Evolutionary conservation across 169 alveolate species (phyloP).

Genomic region (Plasmodium gonderi): DNA sequence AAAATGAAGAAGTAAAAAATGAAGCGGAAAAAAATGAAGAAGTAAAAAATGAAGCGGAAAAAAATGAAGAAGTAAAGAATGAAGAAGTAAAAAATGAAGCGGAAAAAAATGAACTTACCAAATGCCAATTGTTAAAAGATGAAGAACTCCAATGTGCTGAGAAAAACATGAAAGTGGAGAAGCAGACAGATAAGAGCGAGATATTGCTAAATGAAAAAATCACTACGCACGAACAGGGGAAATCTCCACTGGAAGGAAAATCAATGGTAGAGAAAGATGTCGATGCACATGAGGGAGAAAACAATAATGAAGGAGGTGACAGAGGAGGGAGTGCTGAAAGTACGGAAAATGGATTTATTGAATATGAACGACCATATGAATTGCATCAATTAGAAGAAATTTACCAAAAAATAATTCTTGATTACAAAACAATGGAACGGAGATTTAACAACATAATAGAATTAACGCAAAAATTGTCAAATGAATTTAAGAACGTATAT

Average conservation of each 20-base stretch:
- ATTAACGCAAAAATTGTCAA: constrained; percentile 59
- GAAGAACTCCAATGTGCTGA: too few relatives aligned
- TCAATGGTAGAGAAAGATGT: too few relatives aligned
- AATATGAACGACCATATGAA: background rate
- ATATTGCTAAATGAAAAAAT: too few relatives aligned
- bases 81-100: background rate
- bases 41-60: background rate
- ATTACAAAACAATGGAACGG: constrained; percentile 70
- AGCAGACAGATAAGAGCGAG: background rate
- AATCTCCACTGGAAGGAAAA: too few relatives aligned
- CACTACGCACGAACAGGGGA: too few relatives aligned
- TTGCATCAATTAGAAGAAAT: constrained; percentile 16
- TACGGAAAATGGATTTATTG: too few relatives aligned
- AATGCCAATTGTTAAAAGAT: too few relatives aligned
- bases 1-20: background rate
- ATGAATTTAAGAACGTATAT: constrained; percentile 72
- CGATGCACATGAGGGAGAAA: too few relatives aligned
- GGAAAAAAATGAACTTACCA: background rate
- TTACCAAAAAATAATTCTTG: constrained; percentile 35
- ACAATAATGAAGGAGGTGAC: background rate
- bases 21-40: background rate
- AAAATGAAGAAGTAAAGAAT: background rate
- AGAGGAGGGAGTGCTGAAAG: background rate
- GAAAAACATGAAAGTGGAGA: background rate
- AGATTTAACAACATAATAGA: constrained; percentile 68